phyloP scores from a whole-genome alignment of 352 stramenopile genomes.

The Halophytophthora batemanensis region DNA sequence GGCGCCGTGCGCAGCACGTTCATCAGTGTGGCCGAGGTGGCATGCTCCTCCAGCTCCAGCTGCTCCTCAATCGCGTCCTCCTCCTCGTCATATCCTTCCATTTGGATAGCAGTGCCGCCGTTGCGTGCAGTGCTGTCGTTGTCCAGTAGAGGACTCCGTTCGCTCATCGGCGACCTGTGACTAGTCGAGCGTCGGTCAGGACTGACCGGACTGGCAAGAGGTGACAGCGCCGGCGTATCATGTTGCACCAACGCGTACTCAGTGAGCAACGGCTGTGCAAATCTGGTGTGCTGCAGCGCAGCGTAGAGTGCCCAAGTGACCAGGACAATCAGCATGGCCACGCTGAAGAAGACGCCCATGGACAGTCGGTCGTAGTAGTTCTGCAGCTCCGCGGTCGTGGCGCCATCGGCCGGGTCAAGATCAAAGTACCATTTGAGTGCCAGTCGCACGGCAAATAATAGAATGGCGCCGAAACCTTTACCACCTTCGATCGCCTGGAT shows the following conservation, averaged over 20 bases:
- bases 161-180: conserved; percentile 18
- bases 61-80: conserved; percentile 35
- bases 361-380: conserved; percentile 28
- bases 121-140: conserved; percentile 22
- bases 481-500: conserved; percentile 77
- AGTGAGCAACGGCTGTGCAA: conserved; percentile 57
- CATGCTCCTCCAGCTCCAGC: conserved; percentile 33
- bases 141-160: conserved; percentile 46
- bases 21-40: conserved; percentile 42
- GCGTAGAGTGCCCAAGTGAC: conserved; percentile 58
- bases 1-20: conserved; percentile 56
- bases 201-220: conserved; percentile 40
- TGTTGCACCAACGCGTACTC: conserved; percentile 70
- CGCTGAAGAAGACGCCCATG: conserved; percentile 65
- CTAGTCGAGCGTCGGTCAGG: conserved; percentile 16
- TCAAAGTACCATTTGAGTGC: conserved; percentile 55
- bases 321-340: conserved; percentile 51
- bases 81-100: conserved; percentile 32
- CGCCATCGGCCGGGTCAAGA: background rate
- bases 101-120: conserved; percentile 14
- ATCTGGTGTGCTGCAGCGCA: conserved; percentile 45
- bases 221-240: conserved; percentile 57
- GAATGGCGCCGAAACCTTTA: conserved; percentile 72
- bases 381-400: conserved; percentile 6
- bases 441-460: conserved; percentile 66